A percentile compares a stretch with the other conserved stretches of the same genome.
Conservation (phyloP, 495 filamentous ascomycete genomes). For the Amorphotheca resinae region DNA sequence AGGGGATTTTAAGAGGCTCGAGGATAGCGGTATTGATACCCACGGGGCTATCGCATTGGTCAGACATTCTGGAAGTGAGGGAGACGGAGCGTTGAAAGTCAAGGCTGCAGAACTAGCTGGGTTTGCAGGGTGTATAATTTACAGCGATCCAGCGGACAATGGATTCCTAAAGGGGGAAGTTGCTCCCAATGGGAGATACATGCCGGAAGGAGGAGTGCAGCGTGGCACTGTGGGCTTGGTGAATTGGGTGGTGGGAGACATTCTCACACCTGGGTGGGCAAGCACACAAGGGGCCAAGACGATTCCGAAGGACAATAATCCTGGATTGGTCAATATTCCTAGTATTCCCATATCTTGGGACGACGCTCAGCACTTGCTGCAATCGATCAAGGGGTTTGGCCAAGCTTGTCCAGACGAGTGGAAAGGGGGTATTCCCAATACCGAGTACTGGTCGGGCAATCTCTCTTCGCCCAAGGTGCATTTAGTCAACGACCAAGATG, state of each 20-base stretch:
- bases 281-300: slow-evolving; percentile 57
- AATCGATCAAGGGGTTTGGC: slow-evolving; percentile 66
- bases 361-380: slow-evolving; percentile 70
- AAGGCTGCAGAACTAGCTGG: slow-evolving; percentile 80
- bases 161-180: slow-evolving; percentile 55
- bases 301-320: slow-evolving; percentile 53
- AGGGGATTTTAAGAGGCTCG: slow-evolving; percentile 64
- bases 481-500: slow-evolving; percentile 81
- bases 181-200: slow-evolving; percentile 62
- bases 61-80: slow-evolving; percentile 62
- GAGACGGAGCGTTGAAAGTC: slow-evolving; percentile 65
- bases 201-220: slow-evolving; percentile 71
- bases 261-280: slow-evolving; percentile 76
- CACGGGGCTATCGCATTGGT: slow-evolving; percentile 76
- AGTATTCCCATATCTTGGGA: slow-evolving; percentile 80
- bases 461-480: slow-evolving; percentile 61
- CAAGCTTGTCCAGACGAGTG: slow-evolving; percentile 57
- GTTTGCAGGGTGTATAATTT: slow-evolving; percentile 78
- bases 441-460: slow-evolving; percentile 71
- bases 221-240: slow-evolving; percentile 71
- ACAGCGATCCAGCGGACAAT: slow-evolving; percentile 76
- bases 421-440: slow-evolving; percentile 59
- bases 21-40: slow-evolving; percentile 56
- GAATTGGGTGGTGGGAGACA: slow-evolving; percentile 77
- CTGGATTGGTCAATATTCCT: slow-evolving; percentile 69